These are phyloP conservation scores for Drechslera avenae DNA, from an alignment of 2,329 filamentous ascomycete species.

Conservation along the genomic window DNA sequence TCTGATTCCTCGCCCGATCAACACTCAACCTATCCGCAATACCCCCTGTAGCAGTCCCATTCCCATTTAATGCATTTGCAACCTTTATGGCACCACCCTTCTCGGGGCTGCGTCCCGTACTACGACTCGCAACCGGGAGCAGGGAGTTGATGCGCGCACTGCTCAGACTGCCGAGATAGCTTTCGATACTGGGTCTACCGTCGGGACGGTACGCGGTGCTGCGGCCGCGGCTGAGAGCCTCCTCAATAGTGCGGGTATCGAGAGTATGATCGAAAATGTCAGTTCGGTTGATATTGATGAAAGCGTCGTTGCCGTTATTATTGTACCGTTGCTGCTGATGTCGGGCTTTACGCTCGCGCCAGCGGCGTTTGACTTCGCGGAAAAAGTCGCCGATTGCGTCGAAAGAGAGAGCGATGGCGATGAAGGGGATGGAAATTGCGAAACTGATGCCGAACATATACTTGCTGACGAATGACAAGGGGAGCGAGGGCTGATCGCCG, in stretches of 20 bases:
- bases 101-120: conserved; percentile 26
- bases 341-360: conserved; percentile 11
- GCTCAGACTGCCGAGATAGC: conserved; percentile 33
- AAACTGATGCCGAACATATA: conserved; percentile 63
- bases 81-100: conserved; percentile 18
- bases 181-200: conserved; percentile 35
- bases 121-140: conserved; percentile 42
- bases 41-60: not conserved
- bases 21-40: conserved; percentile 22
- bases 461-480: conserved; percentile 58
- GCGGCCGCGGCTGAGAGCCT: conserved; percentile 34
- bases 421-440: conserved; percentile 58
- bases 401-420: conserved; percentile 53
- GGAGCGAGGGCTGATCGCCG: conserved; percentile 45
- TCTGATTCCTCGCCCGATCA: conserved; percentile 24
- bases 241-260: conserved; percentile 35
- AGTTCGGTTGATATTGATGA: conserved; percentile 4
- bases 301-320: not conserved
- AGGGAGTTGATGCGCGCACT: conserved; percentile 23
- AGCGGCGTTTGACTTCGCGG: conserved; percentile 30
- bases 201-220: conserved; percentile 28
- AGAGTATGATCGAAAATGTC: conserved; percentile 28
- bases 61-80: conserved; percentile 16
- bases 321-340: not conserved
- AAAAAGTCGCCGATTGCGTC: conserved; percentile 48